A percentile compares a stretch with the other conserved stretches of the same genome.
Conservation (phyloP, 768 basidiomycete species). For the Agaricus blazei region DNA sequence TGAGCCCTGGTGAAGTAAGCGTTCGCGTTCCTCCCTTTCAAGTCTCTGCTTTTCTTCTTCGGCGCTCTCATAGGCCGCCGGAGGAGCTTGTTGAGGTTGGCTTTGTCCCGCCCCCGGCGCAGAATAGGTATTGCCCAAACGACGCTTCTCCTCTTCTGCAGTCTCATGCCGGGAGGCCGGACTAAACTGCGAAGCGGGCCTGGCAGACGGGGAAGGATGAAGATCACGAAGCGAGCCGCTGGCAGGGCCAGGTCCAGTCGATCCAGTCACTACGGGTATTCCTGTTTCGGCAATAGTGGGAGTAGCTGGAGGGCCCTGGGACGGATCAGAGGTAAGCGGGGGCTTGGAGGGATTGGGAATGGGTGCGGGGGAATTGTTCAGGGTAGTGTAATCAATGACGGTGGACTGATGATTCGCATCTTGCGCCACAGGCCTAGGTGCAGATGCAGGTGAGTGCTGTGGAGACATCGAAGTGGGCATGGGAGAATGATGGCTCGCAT, state of each 20-base stretch:
- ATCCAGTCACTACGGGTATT: constrained; percentile 59
- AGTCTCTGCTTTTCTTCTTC: constrained; percentile 48
- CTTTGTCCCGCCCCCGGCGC: constrained; percentile 23
- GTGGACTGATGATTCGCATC: constrained; percentile 16
- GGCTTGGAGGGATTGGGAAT: constrained; percentile 20
- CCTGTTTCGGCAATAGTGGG: constrained; percentile 77
- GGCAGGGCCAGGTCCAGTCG: constrained; percentile 58
- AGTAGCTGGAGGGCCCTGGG: constrained; percentile 18
- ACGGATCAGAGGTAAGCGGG: constrained; percentile 11
- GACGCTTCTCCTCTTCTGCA: constrained; percentile 63
- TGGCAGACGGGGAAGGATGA: constrained; percentile 30
- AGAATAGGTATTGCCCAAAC: constrained; percentile 39
- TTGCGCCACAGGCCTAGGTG: not conserved
- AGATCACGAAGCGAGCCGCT: constrained; percentile 59
- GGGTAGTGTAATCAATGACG: constrained; percentile 25
- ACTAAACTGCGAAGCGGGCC: constrained; percentile 19
- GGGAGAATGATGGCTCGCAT: not conserved
- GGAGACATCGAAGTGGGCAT: constrained; percentile 1
- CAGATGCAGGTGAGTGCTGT: constrained; percentile 15
- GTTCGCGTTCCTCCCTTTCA: constrained; percentile 66
- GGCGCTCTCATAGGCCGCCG: constrained; percentile 20
- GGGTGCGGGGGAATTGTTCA: constrained; percentile 36
- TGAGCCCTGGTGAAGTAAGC: constrained; percentile 28
- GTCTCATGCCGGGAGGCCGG: constrained; percentile 34
- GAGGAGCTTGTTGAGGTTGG: constrained; percentile 4